phyloP scores from a whole-genome alignment of 2,329 filamentous ascomycete genomes.

The Aureobasidium sp. region DNA sequence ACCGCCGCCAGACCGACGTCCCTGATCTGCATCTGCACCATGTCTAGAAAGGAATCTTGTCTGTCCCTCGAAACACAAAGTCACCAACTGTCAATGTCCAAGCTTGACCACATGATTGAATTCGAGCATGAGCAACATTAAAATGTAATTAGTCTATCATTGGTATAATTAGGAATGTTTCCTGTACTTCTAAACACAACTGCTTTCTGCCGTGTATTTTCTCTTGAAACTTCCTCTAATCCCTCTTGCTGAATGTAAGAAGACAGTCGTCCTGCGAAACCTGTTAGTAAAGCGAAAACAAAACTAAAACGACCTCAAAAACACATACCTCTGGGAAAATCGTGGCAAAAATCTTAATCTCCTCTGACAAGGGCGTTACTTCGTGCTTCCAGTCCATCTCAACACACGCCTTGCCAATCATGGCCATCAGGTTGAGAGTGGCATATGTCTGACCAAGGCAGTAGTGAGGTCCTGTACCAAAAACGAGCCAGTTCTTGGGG shows the following conservation, averaged over 20 bases:
- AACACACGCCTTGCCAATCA: constrained; percentile 77
- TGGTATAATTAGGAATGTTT: not conserved
- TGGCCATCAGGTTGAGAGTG: constrained; percentile 76
- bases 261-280: constrained; percentile 16
- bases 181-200: constrained; percentile 4
- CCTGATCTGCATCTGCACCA: not conserved
- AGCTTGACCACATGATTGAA: too few species aligned
- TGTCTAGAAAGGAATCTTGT: not conserved
- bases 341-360: constrained; percentile 97
- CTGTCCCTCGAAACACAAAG: not conserved
- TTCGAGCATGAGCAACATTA: constrained; percentile 10
- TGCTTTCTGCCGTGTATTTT: not conserved
- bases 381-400: constrained; percentile 74
- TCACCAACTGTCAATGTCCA: too few species aligned
- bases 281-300: not conserved
- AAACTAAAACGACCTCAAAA: too few species aligned
- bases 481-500: constrained; percentile 94
- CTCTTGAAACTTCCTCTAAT: not conserved
- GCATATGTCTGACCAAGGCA: constrained; percentile 93
- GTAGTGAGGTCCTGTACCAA: constrained; percentile 85
- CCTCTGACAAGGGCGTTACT: constrained; percentile 73
- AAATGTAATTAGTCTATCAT: constrained; percentile 12
- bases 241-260: constrained; percentile 17
- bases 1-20: constrained; percentile 1
- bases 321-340: constrained; percentile 86